Base-by-base conservation (phyloP, 2,329 filamentous ascomycete genomes). In the Cladobotryum mycophilum region DNA sequence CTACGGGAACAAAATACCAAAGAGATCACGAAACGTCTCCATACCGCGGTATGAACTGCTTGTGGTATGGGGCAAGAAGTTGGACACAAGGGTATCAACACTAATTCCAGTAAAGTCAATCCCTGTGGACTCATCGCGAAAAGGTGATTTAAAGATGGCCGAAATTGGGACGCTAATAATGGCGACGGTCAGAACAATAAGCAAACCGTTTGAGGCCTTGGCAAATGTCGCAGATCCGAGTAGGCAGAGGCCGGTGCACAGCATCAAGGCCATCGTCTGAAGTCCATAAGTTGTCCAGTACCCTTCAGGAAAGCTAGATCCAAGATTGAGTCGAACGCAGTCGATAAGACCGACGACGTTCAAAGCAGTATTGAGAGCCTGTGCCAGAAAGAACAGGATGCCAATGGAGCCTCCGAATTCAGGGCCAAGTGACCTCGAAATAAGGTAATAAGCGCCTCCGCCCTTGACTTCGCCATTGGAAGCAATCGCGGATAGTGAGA, bases 401-500 rank as follows among this genome's bases (percentile, higher is more conserved):
- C 89, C 89, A 56, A 95, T 95, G 1, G 88, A 89, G 14, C 89
- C 89, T 22, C 89, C 89, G 64, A 95, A 95, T 61, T 95, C 89
- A 6, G 89, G 89, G 0, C 89, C 89, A 3, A 95, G 72, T 41
- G 87, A 91, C 54, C 89, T 80, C 6, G 89, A 95, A 51, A 95
- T 95, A 51, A 95, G 74, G 61, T 92, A 95, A 64, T 95, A 95
- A 36, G 89, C 88, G 47, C 89, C 89, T 13, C 89, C 89, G 13
- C 89, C 89, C 59, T 88, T 84, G 50, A 95, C 89, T 43, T 90
- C 91, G 22, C 89, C 89, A 65, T 95, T 95, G 2, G 88, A 91
- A 34, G 89, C 89, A 60, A 95, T 92, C 9, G 89, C 89, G 4
- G 89, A 95, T 30, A 95, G 79, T 3, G 89, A 95, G 61, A 95